phyloP scores from a whole-genome alignment of 352 stramenopile genomes.

The Pseudoperonospora humuli region DNA sequence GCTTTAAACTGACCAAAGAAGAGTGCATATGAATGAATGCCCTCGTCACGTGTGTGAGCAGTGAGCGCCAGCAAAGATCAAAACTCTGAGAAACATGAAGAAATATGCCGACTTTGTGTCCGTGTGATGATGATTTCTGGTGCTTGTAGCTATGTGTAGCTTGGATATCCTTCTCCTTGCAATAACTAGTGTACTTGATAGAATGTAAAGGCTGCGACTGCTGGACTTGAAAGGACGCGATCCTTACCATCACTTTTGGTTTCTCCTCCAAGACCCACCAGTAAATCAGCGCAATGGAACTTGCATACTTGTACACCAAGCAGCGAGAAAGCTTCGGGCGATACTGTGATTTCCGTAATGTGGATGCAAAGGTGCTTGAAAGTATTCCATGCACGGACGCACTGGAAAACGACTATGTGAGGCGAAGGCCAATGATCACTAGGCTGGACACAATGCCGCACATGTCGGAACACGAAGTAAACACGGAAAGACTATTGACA shows the following conservation, averaged over 20 bases:
- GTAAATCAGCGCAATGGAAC: too few relatives aligned
- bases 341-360: too few relatives aligned
- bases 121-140: slow-evolving; percentile 9
- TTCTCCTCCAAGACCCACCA: too few relatives aligned
- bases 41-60: slow-evolving; percentile 6
- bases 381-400: too few relatives aligned
- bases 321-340: too few relatives aligned
- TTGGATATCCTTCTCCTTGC: neutral
- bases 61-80: slow-evolving; percentile 6
- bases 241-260: slow-evolving; percentile 14
- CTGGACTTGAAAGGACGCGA: slow-evolving; percentile 21
- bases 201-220: neutral
- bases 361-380: too few relatives aligned
- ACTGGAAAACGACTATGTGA: slow-evolving; percentile 87
- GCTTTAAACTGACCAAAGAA: slow-evolving; percentile 9
- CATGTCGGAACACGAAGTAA: slow-evolving; percentile 91
- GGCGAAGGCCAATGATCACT: slow-evolving; percentile 79
- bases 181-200: neutral
- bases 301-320: too few relatives aligned
- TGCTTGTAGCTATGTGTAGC: slow-evolving; percentile 4
- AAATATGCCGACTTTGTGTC: slow-evolving; percentile 21
- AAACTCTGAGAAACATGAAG: slow-evolving; percentile 23
- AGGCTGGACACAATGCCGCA: too few relatives aligned
- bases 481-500: slow-evolving; percentile 90
- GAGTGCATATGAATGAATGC: slow-evolving; percentile 6